A percentile compares a stretch with the other conserved stretches of the same genome.
Evolutionary conservation across 2,329 filamentous ascomycete genomes (phyloP).

Genomic region (Seiridium unicorne): DNA sequence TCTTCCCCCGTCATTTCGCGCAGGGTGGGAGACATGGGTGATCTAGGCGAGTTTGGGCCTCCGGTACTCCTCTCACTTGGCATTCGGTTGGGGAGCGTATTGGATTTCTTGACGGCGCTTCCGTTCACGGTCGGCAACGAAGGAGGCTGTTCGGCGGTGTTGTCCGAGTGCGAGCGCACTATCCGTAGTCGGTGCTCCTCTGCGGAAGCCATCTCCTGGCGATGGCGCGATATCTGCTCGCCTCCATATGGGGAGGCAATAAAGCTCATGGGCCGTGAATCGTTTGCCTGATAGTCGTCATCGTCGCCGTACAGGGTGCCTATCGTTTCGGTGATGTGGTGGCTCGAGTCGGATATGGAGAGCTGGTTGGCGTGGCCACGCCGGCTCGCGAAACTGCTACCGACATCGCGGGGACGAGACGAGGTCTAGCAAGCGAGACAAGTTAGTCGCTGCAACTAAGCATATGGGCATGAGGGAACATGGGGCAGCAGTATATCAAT

Average conservation of each 20-base stretch:
- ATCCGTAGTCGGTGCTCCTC: constrained; percentile 39
- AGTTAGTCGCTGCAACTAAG: not conserved
- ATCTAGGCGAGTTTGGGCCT: constrained; percentile 34
- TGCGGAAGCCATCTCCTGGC: constrained; percentile 28
- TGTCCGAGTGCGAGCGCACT: constrained; percentile 46
- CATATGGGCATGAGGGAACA: not conserved
- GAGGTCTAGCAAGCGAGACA: constrained; percentile 45
- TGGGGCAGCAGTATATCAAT: not conserved
- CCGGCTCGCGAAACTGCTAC: constrained; percentile 56
- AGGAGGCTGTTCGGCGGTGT: constrained; percentile 26
- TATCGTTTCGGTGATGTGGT: constrained; percentile 94
- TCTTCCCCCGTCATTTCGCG: constrained; percentile 60
- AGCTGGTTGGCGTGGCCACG: constrained; percentile 58
- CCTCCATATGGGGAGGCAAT: constrained; percentile 57
- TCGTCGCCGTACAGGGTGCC: constrained; percentile 84
- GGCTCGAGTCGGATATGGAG: constrained; percentile 80
- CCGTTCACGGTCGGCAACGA: constrained; percentile 17
- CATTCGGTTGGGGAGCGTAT: constrained; percentile 37
- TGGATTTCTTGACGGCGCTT: constrained; percentile 39
- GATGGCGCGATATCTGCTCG: constrained; percentile 43
- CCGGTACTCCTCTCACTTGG: constrained; percentile 39
- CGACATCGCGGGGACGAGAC: constrained; percentile 55
- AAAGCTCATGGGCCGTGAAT: constrained; percentile 71
- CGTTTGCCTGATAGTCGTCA: constrained; percentile 52
- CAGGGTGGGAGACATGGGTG: constrained; percentile 49